Evolutionary conservation across 805 yeast species (phyloP), one percentile per base, ranked within the genome.

Genomic region (Starmerella cellae): DNA sequence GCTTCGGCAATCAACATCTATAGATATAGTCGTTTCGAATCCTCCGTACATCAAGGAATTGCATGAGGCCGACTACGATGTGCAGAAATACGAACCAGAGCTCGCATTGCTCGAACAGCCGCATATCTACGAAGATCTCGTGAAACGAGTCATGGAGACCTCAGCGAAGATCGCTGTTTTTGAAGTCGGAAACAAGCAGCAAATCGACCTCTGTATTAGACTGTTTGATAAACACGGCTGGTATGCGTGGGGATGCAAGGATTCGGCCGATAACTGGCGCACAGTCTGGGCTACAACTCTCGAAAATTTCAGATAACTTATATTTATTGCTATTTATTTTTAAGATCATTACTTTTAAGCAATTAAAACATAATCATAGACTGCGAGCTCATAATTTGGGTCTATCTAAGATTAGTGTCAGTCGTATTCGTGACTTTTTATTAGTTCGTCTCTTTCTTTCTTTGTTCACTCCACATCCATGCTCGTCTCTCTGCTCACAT

Each of bases 21-120:
- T 24, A 9, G 80, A 79, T 45, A 41, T 88, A 2, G 55, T 91
- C 1, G 70, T 78, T 0, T 74, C 94, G n/a, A 88, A 88, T 52
- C 98, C 98, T 1, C 98, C 98, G 0, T 88, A 88, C 55, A 77
- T 87, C 5, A 37, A 48, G 0, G 75, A 77, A 37, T 70, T 70
- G 53, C 47, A 47, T 9, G 53, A 59, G 10, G 73, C 76, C 0
- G 80, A 75, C 43, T 56, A 54, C 35, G 79, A 94, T 0, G 97
- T 88, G 0, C 62, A 70, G 31, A 31, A 60, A 11, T 78, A 70
- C 58, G 98, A 88, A 60, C 97, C 98, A 0, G 53, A 56, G 21
- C 56, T 73, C 16, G 97, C 97, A 0, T 64, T 88, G n/a, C 60
- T 81, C 2, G 97, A 95, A 0, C 77, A 78, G 42, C 49, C 68